Evolutionary conservation across 768 basidiomycete genomes (phyloP), one percentile per base, ranked within the genome.

Genomic region (Chalciporus piperatus): DNA sequence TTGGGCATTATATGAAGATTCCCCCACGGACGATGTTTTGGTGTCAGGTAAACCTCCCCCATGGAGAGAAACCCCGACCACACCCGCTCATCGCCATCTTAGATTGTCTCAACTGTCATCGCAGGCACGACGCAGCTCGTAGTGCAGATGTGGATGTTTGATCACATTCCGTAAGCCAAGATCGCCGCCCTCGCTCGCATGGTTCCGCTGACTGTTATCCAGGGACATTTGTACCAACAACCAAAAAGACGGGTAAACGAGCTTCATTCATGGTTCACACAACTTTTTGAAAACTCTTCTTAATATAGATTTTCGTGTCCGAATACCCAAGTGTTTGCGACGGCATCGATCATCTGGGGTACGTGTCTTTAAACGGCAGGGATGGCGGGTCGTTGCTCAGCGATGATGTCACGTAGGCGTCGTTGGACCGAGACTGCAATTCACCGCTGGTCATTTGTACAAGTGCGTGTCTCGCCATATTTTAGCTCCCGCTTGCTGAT

Each of bases 81-180:
- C 30, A 41, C 20, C 2, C 44, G 6, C 46, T 55, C 10, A 48
- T 16, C 12, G n/a, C 14, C 19, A 7, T 4, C n/a, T 9, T 30
- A 90, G 66, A 76, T 87, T 20, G 57, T 87, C 44, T 84, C 85
- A 9, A 78, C 86, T 1, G 58, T 85, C 40, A 67, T 91, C 37
- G 85, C 86, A 22, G 84, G 85, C 54, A 88, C 86, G 13, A 77
- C 81, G 1, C 87, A 89, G 59, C 80, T 91, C 43, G 81, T 82
- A 39, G 87, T 92, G 1, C 89, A 91, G 59, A 68, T 76, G 0
- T 92, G 81, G 82, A 84, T 85, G 82, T 85, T 85, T 54, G 59
- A 67, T 1, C 66, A 81, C 62, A 79, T 86, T 30, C 70, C 74
- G 82, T 84, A 64, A 59, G 81, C 43, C 8, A 22, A 19, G 14